Percentiles rank a stretch among this genome's conserved stretches.
Conservation (phyloP, 139 green algal species). For the Coccomyxa sp. region DNA sequence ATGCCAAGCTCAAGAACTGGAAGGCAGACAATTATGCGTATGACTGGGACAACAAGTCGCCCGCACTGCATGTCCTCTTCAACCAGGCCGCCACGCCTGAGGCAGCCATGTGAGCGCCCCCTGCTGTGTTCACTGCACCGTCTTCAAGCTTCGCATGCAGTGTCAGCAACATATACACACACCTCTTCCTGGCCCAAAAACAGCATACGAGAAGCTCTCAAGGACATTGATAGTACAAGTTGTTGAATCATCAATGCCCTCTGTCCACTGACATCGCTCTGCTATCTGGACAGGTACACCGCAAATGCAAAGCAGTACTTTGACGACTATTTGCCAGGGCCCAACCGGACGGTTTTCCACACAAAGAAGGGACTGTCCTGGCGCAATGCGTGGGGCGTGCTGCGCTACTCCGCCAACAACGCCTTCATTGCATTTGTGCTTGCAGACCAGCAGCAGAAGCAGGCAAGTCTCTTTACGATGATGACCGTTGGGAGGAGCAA, state of each 20-base stretch:
- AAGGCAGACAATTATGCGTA: slow-evolving; percentile 4
- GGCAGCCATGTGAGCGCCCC: neutral
- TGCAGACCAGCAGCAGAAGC: neutral
- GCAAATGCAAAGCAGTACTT: neutral
- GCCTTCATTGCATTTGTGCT: slow-evolving; percentile 10
- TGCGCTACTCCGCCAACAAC: slow-evolving; percentile 12
- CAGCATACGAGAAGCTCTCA: too few relatives aligned
- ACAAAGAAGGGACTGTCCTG: neutral
- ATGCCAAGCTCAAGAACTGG: slow-evolving; percentile 7
- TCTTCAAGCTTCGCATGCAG: neutral
- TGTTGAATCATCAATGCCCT: too few relatives aligned
- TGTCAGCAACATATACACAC: too few relatives aligned
- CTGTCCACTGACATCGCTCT: too few relatives aligned
- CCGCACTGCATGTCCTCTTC: slow-evolving; percentile 6
- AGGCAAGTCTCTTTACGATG: too few relatives aligned
- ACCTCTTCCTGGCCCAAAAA: too few relatives aligned
- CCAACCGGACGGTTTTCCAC: neutral
- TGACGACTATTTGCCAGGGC: neutral
- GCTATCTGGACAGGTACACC: neutral
- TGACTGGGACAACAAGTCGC: slow-evolving; percentile 18
- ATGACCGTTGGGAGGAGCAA: too few relatives aligned
- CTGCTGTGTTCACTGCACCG: neutral
- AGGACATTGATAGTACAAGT: too few relatives aligned
- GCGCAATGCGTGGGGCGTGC: slow-evolving; percentile 9
- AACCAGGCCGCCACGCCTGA: slow-evolving; percentile 3